These are phyloP conservation scores for Diplodia scrobiculata DNA, from an alignment of 2,329 filamentous ascomycete genomes.

Conservation along the genomic window DNA sequence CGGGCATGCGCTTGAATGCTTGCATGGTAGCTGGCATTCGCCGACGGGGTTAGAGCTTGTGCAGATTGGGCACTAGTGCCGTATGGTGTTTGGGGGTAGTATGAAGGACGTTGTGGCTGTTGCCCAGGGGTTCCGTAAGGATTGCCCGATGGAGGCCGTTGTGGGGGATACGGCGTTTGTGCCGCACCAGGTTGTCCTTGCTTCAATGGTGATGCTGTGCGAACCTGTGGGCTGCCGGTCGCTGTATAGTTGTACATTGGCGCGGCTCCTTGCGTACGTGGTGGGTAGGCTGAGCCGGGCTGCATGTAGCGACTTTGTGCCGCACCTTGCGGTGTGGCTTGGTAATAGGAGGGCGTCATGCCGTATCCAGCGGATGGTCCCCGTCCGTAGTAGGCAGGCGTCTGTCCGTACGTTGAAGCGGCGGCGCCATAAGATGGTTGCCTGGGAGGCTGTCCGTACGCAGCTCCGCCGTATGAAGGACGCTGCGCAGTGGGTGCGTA, in stretches of 20 bases:
- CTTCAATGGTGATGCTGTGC: slow-evolving; percentile 45
- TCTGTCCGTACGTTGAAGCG: slow-evolving; percentile 21
- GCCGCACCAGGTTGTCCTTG: slow-evolving; percentile 35
- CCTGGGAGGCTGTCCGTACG: slow-evolving; percentile 35
- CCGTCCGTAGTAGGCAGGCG: slow-evolving; percentile 37
- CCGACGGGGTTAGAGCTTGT: slow-evolving; percentile 41
- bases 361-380: slow-evolving; percentile 40
- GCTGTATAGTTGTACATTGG: slow-evolving; percentile 39
- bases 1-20: slow-evolving; percentile 38
- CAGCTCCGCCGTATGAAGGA: slow-evolving; percentile 36
- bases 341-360: slow-evolving; percentile 40
- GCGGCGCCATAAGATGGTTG: slow-evolving; percentile 27
- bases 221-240: slow-evolving; percentile 38
- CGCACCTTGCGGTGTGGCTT: slow-evolving; percentile 40
- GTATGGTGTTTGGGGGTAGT: slow-evolving; percentile 21
- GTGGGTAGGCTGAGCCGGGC: slow-evolving; percentile 40
- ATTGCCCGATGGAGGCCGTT: slow-evolving; percentile 37
- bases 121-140: slow-evolving; percentile 26
- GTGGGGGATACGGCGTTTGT: slow-evolving; percentile 32
- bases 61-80: slow-evolving; percentile 39
- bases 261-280: slow-evolving; percentile 40
- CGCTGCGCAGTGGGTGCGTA: slow-evolving; percentile 34
- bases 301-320: slow-evolving; percentile 41
- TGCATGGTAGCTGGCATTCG: slow-evolving; percentile 35
- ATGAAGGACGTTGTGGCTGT: slow-evolving; percentile 13